phyloP scores from a whole-genome alignment of 768 basidiomycete species.

The Russula ochroleuca region DNA sequence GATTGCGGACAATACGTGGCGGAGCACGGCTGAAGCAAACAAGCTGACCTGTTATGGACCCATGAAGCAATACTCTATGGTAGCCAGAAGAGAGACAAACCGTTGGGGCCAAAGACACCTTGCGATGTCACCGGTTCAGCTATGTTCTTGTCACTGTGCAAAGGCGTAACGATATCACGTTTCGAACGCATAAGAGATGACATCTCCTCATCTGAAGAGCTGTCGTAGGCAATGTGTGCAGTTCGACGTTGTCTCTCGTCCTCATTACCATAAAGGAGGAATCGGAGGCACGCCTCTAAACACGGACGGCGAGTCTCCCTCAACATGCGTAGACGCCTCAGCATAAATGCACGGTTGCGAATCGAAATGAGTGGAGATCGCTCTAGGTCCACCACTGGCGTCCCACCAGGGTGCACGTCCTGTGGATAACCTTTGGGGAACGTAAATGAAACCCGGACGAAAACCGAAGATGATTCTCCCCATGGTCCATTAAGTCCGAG shows the following conservation, averaged over 20 bases:
- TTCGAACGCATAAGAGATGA: conserved; percentile 36
- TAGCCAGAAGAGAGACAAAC: conserved; percentile 38
- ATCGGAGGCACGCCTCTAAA: conserved; percentile 77
- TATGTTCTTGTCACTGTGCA: conserved; percentile 69
- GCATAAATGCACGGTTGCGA: conserved; percentile 70
- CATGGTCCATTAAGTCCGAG: conserved; percentile 86
- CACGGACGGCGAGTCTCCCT: conserved; percentile 75
- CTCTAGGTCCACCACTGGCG: conserved; percentile 77
- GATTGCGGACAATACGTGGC: conserved; percentile 63
- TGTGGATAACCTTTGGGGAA: conserved; percentile 84
- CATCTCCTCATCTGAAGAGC: conserved; percentile 62
- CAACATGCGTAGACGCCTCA: conserved; percentile 69
- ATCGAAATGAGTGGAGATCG: conserved; percentile 75
- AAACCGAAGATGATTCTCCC: conserved; percentile 81
- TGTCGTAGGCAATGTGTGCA: conserved; percentile 50
- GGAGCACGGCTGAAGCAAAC: conserved; percentile 83
- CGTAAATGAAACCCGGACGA: conserved; percentile 82
- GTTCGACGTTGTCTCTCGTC: conserved; percentile 44
- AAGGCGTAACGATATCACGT: conserved; percentile 50
- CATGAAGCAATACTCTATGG: conserved; percentile 2
- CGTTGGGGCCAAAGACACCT: conserved; percentile 85
- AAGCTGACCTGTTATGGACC: conserved; percentile 59
- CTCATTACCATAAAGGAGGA: conserved; percentile 68
- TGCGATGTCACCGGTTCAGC: conserved; percentile 84
- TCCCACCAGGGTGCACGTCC: conserved; percentile 54